Base-by-base conservation (phyloP, 2,329 filamentous ascomycete genomes). In the Diaporthe vaccinii region DNA sequence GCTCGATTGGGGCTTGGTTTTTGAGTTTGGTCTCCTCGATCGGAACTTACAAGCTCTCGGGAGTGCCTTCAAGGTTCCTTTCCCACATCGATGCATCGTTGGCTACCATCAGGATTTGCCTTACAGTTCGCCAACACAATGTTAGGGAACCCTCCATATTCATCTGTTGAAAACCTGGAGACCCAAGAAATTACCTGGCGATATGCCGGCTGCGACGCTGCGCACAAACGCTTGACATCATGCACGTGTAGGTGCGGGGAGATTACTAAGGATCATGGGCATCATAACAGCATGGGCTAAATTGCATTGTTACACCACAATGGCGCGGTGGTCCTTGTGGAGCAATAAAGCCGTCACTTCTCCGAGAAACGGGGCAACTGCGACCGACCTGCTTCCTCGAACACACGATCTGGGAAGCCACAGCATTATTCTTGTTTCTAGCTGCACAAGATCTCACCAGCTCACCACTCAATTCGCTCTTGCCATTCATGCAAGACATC, bases 121-220 rank as follows among this genome's bases (percentile, higher is more conserved):
- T 36, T n/a, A 10, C 12, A 51, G n/a, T 20, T 25, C 22, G 4
- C 5, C 10, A 4, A 25, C 22, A 8, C 1, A 6, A 39, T 61
- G 2, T 0, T 6, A 34, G 20, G 1, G 9, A 17, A 17, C n/a
- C 22, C 20, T 5, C 20, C 2, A 36, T 28, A 9, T 10, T 34
- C 17, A 31, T 34, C 17, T 28, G 12, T 3, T 28, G 3, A 14
- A 10, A 28, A 12, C 41, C 28, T 46, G 28, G 4, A 49, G 59
- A 3, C 39, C n/a, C n/a, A 44, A 9, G 28, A 22, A 20, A 53
- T 4, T 68, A 25, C 46, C 46, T 53, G 34, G 22, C 49, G 25
- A 51, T 7, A 41, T 69, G 65, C 65, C 49, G 65, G n/a, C 49
- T 69, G 41, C 65, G 65, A 69, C 65, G 49, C 49, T 69, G 49